Percentiles rank a stretch among this genome's conserved stretches.
Conservation (phyloP, 2,329 filamentous ascomycete species). For the Claviceps fusiformis region DNA sequence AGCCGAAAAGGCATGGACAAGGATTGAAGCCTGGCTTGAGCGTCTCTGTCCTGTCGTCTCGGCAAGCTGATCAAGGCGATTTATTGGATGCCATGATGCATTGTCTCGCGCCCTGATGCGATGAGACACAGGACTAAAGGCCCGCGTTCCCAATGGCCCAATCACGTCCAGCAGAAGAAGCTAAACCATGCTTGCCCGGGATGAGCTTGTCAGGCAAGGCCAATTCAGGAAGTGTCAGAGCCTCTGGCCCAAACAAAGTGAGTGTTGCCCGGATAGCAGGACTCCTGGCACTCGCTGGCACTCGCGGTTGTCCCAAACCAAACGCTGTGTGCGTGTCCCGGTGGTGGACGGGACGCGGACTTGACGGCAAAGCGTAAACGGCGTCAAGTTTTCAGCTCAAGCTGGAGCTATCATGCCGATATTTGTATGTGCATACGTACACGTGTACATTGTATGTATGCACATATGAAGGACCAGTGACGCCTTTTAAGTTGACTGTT, state of each 20-base stretch:
- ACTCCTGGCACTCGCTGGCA: background rate
- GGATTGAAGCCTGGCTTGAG: background rate
- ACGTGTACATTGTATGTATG: too few species aligned
- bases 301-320: background rate
- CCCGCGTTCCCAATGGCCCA: background rate
- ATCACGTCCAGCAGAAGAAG: background rate
- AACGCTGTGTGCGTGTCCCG: too few species aligned
- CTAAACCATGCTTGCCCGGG: background rate
- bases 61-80: background rate
- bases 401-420: background rate
- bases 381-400: background rate
- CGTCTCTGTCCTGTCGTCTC: background rate
- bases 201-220: slow-evolving; percentile 2
- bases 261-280: too few species aligned
- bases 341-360: too few species aligned
- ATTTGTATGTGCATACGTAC: background rate
- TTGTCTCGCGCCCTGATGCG: slow-evolving; percentile 1
- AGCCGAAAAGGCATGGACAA: background rate
- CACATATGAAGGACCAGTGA: too few species aligned
- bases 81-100: slow-evolving; percentile 1
- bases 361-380: too few species aligned
- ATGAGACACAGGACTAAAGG: background rate
- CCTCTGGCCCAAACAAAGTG: background rate
- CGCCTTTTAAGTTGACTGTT: too few species aligned
- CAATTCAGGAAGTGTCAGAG: slow-evolving; percentile 1